These are phyloP conservation scores for Ottelia alismoides DNA, from an alignment of 106 monocot species.

Conservation along the genomic window DNA sequence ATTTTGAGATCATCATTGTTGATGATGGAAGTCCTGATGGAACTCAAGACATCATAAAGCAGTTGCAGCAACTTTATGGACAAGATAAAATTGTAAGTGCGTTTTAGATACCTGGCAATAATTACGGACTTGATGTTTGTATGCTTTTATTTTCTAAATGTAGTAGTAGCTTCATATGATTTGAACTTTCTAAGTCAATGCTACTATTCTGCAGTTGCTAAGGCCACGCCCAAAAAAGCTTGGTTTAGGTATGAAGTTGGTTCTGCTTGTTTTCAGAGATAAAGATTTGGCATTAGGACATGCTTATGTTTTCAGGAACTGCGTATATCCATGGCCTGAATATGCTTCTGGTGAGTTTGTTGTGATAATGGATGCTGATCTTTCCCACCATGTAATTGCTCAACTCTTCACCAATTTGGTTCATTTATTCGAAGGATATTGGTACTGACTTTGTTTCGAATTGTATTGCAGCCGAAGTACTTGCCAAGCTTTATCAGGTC, in stretches of 20 bases:
- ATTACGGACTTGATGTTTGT: no score
- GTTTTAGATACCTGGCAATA: no score
- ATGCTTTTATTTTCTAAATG: neutral
- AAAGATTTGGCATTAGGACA: no score
- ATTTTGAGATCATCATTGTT: slow-evolving; percentile 94
- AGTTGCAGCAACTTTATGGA: slow-evolving; percentile 83
- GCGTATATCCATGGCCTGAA: slow-evolving; percentile 89
- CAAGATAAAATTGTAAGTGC: slow-evolving; percentile 81
- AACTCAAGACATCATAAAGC: slow-evolving; percentile 93
- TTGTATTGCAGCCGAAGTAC: slow-evolving; percentile 91
- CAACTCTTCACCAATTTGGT: no score
- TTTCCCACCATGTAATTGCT: slow-evolving; percentile 86
- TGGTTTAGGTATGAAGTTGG: slow-evolving; percentile 55
- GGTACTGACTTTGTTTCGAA: slow-evolving; percentile 6
- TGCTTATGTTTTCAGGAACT: slow-evolving; percentile 59
- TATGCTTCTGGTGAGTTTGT: slow-evolving; percentile 95
- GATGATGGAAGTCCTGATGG: slow-evolving; percentile 99
- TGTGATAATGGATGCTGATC: slow-evolving; percentile 96
- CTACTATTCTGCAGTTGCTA: slow-evolving; percentile 41
- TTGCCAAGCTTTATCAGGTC: slow-evolving; percentile 94
- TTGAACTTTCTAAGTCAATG: neutral
- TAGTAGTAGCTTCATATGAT: slow-evolving; percentile 4
- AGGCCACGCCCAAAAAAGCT: slow-evolving; percentile 84
- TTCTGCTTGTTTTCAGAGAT: neutral
- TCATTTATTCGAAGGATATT: no score